phyloP scores from a whole-genome alignment of 106 monocot species.

The Dendrobium officinale region DNA sequence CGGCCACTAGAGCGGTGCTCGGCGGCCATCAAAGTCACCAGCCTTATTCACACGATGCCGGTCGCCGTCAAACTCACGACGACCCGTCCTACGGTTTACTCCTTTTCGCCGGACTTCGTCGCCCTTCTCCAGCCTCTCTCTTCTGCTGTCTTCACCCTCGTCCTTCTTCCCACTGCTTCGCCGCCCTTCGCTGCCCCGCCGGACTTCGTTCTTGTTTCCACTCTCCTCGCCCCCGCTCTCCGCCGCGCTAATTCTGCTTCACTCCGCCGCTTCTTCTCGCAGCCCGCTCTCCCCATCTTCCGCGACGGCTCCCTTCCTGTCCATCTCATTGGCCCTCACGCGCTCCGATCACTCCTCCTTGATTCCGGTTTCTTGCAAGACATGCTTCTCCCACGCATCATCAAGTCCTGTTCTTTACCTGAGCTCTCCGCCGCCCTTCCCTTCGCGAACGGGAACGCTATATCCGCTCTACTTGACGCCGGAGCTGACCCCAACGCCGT shows the following conservation, averaged over 20 bases:
- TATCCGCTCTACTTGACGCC: slow-evolving; percentile 22
- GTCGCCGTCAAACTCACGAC: slow-evolving; percentile 5
- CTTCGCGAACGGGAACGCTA: slow-evolving; percentile 7
- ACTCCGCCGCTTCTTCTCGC: slow-evolving; percentile 14
- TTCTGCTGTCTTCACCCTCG: slow-evolving; percentile 12
- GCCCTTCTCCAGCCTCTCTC: slow-evolving; percentile 15
- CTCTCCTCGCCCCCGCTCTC: slow-evolving; percentile 6
- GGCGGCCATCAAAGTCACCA: not conserved
- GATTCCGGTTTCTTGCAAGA: not conserved
- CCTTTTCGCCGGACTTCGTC: slow-evolving; percentile 7
- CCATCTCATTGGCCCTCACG: slow-evolving; percentile 13
- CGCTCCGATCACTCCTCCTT: slow-evolving; percentile 9
- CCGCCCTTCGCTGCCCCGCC: slow-evolving; percentile 13
- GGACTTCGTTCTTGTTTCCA: slow-evolving; percentile 4
- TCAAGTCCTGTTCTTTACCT: slow-evolving; percentile 8
- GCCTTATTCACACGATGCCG: slow-evolving; percentile 3
- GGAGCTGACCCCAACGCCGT: slow-evolving; percentile 20
- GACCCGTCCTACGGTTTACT: not conserved
- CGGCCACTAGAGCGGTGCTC: not conserved
- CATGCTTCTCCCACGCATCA: not conserved
- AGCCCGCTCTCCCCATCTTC: slow-evolving; percentile 11
- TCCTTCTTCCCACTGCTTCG: not conserved
- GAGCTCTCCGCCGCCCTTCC: slow-evolving; percentile 18
- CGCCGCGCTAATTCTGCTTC: not conserved
- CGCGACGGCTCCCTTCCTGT: slow-evolving; percentile 13